phyloP scores from a whole-genome alignment of 805 yeast species.

The Lipomyces oligophaga region DNA sequence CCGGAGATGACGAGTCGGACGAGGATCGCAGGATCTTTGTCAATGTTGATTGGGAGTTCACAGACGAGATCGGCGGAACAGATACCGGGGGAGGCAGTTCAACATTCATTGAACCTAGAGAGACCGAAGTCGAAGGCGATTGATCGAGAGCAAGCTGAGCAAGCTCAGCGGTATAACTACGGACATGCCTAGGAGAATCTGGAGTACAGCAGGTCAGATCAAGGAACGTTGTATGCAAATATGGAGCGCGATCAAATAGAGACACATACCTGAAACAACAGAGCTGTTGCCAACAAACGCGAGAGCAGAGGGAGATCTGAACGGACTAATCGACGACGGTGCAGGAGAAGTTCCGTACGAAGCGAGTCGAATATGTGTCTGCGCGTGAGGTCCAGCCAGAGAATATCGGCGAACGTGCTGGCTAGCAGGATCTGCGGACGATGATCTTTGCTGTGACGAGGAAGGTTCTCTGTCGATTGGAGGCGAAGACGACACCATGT shows the following conservation, averaged over 20 bases:
- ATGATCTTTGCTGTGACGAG: no score
- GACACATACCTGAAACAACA: no score
- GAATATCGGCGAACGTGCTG: constrained; percentile 2
- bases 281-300: constrained; percentile 1
- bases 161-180: constrained; percentile 28
- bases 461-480: no score
- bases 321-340: no score
- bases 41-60: constrained; percentile 10
- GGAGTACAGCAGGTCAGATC: neutral
- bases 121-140: neutral
- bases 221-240: neutral
- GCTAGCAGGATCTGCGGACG: neutral
- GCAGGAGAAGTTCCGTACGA: constrained; percentile 13
- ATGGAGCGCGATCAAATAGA: neutral
- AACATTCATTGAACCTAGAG: no score
- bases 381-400: constrained; percentile 17
- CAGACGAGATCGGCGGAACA: constrained; percentile 17
- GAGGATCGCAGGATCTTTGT: constrained; percentile 14
- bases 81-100: constrained; percentile 11
- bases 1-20: constrained; percentile 3
- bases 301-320: no score
- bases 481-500: neutral
- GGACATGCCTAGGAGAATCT: constrained; percentile 3
- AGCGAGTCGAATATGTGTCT: constrained; percentile 23
- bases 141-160: constrained; percentile 25